Base-by-base conservation (phyloP, 768 basidiomycete species). In the Royoungia palumana region DNA sequence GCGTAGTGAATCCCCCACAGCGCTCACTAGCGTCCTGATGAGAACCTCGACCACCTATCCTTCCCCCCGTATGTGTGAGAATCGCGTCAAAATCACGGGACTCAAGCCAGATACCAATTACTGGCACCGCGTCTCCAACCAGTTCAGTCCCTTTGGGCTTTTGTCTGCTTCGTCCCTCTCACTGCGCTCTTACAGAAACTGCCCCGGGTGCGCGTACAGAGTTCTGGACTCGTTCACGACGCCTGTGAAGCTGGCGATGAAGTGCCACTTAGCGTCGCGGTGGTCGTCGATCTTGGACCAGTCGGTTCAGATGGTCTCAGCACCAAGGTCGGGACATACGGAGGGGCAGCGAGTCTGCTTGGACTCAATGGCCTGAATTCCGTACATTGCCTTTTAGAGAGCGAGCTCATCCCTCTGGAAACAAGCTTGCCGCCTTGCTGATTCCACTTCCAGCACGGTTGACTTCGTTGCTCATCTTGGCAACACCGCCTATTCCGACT, bases 241-340 rank as follows among this genome's bases (percentile, higher is more conserved):
- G 47, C 63, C 0, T 63, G 41, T 38, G 44, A 37, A 25, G 46
- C 51, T 4, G 63, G 63, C 5, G 56, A 58, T 17, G 53, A 60
- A 1, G 37, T 40, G 1, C 14, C 58, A 0, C 65, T 64, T 45
- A 46, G 54, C 14, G 19, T 64, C 5, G 63, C 63, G 13, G 58
- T 64, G 21, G 54, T 56, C 28, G n/a, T 63, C 5, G 55, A 63
- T 51, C 63, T 65, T n/a, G 61, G 63, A 21, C 55, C 65, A 27
- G 65, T 60, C 63, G 63, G 61, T 22, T 46, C 52, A 2, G 54
- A 63, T 11, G 63, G 63, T 9, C 63, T 65, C 37, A 65, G 63
- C 42, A 65, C 58, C 16, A 55, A 54, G 11, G 63, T 64, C 11
- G 63, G 63, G 2, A 61, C 63, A 30, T 53, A 43, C 0, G 63